Evolutionary conservation across 75 land plant genomes (phyloP).

Genomic region (Pseudotsuga menziesii): DNA sequence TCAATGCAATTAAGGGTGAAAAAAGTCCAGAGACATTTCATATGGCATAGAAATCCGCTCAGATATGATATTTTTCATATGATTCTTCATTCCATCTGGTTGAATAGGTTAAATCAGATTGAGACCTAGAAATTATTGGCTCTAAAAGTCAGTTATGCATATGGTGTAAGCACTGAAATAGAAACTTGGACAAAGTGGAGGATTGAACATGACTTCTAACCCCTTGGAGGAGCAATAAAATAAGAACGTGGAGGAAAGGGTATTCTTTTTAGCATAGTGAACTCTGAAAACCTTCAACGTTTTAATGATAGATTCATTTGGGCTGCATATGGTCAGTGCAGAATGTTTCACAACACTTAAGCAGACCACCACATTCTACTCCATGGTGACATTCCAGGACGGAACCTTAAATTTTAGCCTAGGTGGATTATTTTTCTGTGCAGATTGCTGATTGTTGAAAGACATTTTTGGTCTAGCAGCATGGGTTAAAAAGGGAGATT

Average conservation of each 20-base stretch:
- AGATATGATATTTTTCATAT: constrained; percentile 5
- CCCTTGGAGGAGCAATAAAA: background rate
- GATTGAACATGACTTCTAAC: background rate
- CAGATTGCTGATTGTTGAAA: too few species aligned
- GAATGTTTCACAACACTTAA: background rate
- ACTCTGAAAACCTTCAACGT: background rate
- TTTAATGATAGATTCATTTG: background rate
- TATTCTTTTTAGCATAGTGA: background rate
- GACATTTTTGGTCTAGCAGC: too few species aligned
- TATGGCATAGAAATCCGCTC: constrained; percentile 36
- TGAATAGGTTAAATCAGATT: constrained; percentile 43
- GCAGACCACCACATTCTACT: background rate
- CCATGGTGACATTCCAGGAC: background rate
- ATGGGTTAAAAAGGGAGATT: too few species aligned
- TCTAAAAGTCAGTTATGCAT: background rate
- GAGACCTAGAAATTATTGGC: background rate
- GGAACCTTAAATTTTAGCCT: background rate
- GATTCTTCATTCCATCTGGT: constrained; percentile 48
- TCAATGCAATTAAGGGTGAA: constrained; percentile 55
- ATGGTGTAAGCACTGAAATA: background rate
- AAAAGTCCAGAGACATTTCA: constrained; percentile 69
- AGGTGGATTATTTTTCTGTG: background rate
- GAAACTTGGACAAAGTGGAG: background rate
- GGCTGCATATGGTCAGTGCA: background rate
- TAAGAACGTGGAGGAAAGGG: background rate